These are phyloP conservation scores for Globisporangium heterothallicum DNA, from an alignment of 352 stramenopile species.

Conservation along the genomic window DNA sequence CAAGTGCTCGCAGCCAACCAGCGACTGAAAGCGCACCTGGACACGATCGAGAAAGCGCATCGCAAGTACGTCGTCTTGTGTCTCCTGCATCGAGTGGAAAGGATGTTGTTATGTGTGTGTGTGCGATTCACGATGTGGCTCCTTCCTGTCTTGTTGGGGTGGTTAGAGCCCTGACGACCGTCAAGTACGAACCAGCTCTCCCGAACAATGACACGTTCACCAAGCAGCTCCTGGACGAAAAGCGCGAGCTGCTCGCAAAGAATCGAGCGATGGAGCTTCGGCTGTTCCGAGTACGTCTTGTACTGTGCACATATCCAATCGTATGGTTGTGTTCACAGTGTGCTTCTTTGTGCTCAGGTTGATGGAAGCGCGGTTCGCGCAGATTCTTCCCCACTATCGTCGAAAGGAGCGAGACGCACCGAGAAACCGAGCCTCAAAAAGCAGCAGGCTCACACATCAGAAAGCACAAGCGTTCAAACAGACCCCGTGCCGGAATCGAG, in stretches of 20 bases:
- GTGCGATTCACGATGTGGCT: not conserved
- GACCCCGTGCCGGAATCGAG: not conserved
- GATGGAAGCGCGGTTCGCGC: no score
- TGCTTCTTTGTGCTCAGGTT: not conserved
- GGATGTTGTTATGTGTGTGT: conserved; percentile 8
- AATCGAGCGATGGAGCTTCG: conserved; percentile 32
- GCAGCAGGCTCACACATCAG: not conserved
- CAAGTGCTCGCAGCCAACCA: conserved; percentile 25
- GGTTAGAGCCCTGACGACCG: conserved; percentile 32
- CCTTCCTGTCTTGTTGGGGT: not conserved
- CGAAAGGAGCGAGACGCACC: not conserved
- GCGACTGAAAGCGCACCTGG: conserved; percentile 27
- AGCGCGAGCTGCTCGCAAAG: conserved; percentile 30
- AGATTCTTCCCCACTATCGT: not conserved
- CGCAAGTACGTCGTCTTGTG: conserved; percentile 22
- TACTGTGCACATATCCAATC: no score
- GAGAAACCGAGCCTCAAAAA: not conserved
- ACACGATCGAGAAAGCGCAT: conserved; percentile 25
- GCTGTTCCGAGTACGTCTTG: conserved; percentile 33
- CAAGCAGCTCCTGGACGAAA: conserved; percentile 61
- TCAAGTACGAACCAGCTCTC: conserved; percentile 48
- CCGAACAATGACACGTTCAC: conserved; percentile 66
- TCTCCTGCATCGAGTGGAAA: not conserved
- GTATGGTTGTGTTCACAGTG: no score
- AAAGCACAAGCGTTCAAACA: not conserved